Conservation (phyloP, 345 rosid genomes). For the Cardamine chenopodiifolia region DNA sequence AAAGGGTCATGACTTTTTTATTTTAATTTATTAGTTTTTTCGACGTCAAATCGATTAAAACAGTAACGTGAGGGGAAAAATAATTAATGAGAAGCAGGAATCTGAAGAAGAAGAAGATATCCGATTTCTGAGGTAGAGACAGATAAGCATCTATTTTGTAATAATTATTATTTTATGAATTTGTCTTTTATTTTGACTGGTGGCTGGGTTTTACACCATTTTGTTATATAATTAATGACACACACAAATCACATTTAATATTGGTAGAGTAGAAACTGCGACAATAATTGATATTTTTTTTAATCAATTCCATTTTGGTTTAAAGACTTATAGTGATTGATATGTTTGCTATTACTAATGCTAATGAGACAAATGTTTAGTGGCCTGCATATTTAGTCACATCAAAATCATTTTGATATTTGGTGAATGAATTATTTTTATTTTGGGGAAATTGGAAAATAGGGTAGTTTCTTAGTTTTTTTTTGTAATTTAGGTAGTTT, state of each 20-base stretch:
- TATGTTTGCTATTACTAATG: background rate
- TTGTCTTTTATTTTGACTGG: too few species aligned
- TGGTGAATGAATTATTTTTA: background rate
- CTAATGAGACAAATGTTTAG: background rate
- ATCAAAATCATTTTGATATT: background rate
- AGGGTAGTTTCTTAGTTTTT: too few species aligned
- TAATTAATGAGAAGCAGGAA: background rate
- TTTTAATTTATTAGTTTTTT: background rate
- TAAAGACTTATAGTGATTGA: background rate
- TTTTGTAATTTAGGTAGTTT: too few species aligned
- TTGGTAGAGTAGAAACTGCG: background rate
- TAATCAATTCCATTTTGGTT: background rate
- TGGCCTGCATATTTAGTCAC: background rate
- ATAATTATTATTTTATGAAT: too few species aligned
- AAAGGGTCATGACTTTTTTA: constrained; percentile 34
- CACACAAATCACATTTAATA: too few species aligned
- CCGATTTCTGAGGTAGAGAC: constrained; percentile 27
- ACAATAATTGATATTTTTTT: background rate
- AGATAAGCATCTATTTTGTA: constrained; percentile 15
- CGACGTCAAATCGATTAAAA: constrained; percentile 20
- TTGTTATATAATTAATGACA: background rate
- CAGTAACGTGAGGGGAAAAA: constrained; percentile 19
- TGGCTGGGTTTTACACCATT: background rate
- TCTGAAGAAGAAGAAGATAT: constrained; percentile 28
- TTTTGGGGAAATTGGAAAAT: too few species aligned